These are phyloP conservation scores for Candida succiphila DNA, from an alignment of 805 yeast genomes.

Conservation along the genomic window DNA sequence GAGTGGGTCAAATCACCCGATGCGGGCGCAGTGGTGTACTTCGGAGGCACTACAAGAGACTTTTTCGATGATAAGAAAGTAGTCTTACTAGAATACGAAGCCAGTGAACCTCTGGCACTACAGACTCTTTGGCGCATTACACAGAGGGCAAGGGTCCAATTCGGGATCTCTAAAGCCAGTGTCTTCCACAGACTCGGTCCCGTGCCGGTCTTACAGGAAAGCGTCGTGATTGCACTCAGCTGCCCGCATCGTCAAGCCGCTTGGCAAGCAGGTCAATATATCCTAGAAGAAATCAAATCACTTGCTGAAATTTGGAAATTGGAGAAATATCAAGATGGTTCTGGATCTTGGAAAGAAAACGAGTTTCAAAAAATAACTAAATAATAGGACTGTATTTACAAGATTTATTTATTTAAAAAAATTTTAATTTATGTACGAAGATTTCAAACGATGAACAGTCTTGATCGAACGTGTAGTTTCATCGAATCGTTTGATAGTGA, in stretches of 20 bases:
- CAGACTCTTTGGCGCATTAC: constrained; percentile 27
- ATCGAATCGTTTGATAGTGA: constrained; percentile 51
- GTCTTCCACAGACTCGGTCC: constrained; percentile 35
- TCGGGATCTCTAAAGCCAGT: constrained; percentile 23
- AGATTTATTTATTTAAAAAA: constrained; percentile 1
- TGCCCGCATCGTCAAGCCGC: constrained; percentile 37
- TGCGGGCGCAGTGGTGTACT: constrained; percentile 40
- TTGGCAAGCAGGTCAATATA: constrained; percentile 34
- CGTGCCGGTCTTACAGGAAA: constrained; percentile 38
- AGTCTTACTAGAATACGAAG: constrained; percentile 31
- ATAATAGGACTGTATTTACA: not conserved
- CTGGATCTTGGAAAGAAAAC: constrained; percentile 33
- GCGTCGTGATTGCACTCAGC: constrained; percentile 33
- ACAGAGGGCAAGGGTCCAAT: constrained; percentile 18
- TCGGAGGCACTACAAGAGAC: constrained; percentile 42
- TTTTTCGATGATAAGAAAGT: constrained; percentile 31
- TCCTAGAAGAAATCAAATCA: constrained; percentile 33
- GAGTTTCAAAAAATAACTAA: constrained; percentile 16
- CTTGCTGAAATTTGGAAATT: constrained; percentile 41
- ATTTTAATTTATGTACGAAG: constrained; percentile 22
- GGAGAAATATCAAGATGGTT: constrained; percentile 33
- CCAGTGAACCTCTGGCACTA: constrained; percentile 32
- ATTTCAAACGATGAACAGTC: constrained; percentile 42
- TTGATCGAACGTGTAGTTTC: constrained; percentile 42
- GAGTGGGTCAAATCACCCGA: constrained; percentile 30